phyloP scores from a whole-genome alignment of 2,329 filamentous ascomycete species.

The Nemania serpens region DNA sequence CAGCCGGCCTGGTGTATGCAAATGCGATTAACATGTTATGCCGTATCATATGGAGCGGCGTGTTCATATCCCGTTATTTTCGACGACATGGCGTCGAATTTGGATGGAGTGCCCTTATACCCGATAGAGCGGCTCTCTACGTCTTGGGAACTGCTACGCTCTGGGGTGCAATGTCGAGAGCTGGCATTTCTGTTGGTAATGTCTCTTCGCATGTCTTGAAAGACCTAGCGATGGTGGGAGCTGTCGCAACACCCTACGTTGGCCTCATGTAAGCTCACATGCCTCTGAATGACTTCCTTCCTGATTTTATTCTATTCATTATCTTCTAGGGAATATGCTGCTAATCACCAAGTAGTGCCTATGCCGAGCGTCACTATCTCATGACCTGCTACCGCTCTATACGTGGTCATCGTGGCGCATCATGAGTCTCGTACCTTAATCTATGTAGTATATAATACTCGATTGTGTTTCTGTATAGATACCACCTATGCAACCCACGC shows the following conservation, averaged over 20 bases:
- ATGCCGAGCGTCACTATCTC: constrained; percentile 60
- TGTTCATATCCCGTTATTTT: constrained; percentile 74
- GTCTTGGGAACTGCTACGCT: constrained; percentile 51
- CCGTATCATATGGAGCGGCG: constrained; percentile 78
- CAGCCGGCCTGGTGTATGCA: constrained; percentile 79
- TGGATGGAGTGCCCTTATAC: constrained; percentile 48
- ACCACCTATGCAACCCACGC: too few relatives aligned
- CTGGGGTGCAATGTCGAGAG: constrained; percentile 42
- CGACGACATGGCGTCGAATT: constrained; percentile 49
- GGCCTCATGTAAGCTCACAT: constrained; percentile 61
- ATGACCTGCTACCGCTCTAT: constrained; percentile 55
- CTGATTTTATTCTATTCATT: constrained; percentile 25
- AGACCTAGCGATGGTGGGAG: constrained; percentile 54
- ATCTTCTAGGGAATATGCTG: constrained; percentile 2
- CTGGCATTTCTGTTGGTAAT: constrained; percentile 33
- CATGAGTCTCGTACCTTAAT: constrained; percentile 18
- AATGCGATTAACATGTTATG: constrained; percentile 90
- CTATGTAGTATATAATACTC: constrained; percentile 17
- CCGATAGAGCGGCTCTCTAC: constrained; percentile 48
- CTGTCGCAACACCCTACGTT: constrained; percentile 56
- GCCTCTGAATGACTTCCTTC: constrained; percentile 14
- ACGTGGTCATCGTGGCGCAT: constrained; percentile 37
- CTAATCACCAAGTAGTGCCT: constrained; percentile 47
- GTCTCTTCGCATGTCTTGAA: constrained; percentile 43
- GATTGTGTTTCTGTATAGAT: constrained; percentile 7